Percentiles rank a stretch among this genome's conserved stretches.
Conservation (phyloP, 75 land plant genomes). For the Pinus tabuliformis region DNA sequence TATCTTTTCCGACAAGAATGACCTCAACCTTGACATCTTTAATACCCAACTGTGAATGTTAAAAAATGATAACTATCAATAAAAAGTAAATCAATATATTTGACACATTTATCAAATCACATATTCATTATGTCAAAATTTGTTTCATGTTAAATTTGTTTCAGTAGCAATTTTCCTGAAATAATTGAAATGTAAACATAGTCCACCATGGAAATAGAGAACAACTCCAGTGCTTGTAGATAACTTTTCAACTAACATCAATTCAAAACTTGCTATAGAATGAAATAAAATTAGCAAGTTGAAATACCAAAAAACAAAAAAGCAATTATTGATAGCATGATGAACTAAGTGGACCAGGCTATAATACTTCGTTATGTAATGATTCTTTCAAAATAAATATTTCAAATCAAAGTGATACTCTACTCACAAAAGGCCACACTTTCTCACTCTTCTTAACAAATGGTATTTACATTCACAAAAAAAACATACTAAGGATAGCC, state of each 20-base stretch:
- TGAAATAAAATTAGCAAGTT: background rate
- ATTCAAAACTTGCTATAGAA: background rate
- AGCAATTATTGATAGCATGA: background rate
- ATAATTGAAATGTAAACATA: background rate
- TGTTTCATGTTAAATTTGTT: background rate
- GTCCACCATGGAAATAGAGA: background rate
- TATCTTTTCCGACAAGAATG: constrained; percentile 90
- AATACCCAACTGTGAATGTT: constrained; percentile 64
- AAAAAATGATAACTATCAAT: background rate
- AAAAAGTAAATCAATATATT: background rate
- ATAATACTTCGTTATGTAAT: background rate
- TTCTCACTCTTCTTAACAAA: constrained; percentile 2
- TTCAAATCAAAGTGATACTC: background rate
- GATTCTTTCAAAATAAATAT: background rate
- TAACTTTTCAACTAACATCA: background rate
- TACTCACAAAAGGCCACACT: background rate
- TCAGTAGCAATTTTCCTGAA: background rate
- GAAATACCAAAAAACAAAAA: background rate
- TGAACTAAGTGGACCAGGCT: background rate
- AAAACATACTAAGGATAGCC: too few species aligned
- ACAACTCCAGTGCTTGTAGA: background rate
- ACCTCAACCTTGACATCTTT: constrained; percentile 79
- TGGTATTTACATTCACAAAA: background rate
- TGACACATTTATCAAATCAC: background rate
- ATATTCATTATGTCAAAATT: background rate